Base-by-base conservation (phyloP, 805 yeast genomes). In the Jamesozyma piceae region DNA sequence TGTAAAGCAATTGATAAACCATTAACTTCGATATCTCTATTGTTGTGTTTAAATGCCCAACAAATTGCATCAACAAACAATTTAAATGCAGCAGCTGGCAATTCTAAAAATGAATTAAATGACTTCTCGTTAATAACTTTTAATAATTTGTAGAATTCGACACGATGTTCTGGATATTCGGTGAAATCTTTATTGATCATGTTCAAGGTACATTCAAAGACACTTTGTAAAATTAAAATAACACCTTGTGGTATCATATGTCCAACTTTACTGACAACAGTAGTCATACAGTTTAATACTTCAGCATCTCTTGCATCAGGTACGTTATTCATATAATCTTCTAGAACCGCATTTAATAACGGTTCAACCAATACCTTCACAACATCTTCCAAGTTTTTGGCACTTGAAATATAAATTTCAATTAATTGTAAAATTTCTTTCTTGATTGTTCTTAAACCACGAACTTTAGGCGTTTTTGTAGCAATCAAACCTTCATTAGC, bases 251-350 rank as follows among this genome's bases (percentile, higher is more conserved):
- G 88, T 45, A 90, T 86, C 72, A 81, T 66, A 49, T 75, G 82
- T 11, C 97, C 97, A 45, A 88, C 94, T 58, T 87, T 82, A 24
- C 78, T 71, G 22, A 92, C 95, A 43, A 92, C 75, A 1, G 95
- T 86, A 8, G 95, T 79, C 78, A 92, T 81, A 73, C 97, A 89
- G 65, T 84, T 86, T 63, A 92, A 73, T 4, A 92, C 98, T 66
- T 92, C 98, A 6, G 96, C 95, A 67, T 92, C 98, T 60, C 97
- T 80, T 9, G 97, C 96, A 67, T 88, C 95, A 3, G 97, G 95
- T 28, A 88, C 95, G 57, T 85, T 85, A 15, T 78, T 68, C 55
- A 77, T 78, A 67, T 92, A 92, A 63, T 92, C 99, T 47, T 83
- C 94, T 49, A 92, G 73, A 14, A 87, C 89, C 0, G 97, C 86